Evolutionary conservation across 495 filamentous ascomycete genomes (phyloP).

Genomic region (Hyaloscypha hepaticicola): DNA sequence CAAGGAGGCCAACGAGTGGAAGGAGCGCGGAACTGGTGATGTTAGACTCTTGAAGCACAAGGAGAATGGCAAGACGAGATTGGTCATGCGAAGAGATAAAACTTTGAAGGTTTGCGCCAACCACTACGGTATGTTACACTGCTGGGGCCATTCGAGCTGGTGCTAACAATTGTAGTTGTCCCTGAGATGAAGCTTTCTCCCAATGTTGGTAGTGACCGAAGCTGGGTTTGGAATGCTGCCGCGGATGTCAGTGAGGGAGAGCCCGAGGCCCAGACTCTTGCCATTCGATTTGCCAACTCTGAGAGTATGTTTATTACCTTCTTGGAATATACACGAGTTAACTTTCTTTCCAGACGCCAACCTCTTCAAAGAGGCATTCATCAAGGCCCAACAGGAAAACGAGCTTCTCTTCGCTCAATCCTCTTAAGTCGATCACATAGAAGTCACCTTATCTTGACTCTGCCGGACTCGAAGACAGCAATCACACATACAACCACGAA

Average conservation of each 20-base stretch:
- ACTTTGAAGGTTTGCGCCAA: conserved; percentile 99
- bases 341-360: conserved; percentile 74
- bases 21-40: conserved; percentile 97
- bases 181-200: conserved; percentile 98
- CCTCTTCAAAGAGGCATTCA: conserved; percentile 95
- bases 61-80: conserved; percentile 95
- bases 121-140: conserved; percentile 82
- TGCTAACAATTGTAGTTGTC: conserved; percentile 51
- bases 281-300: conserved; percentile 96
- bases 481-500: conserved; percentile 20
- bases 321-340: conserved; percentile 17
- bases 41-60: conserved; percentile 96
- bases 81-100: conserved; percentile 99
- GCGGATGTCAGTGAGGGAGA: conserved; percentile 98
- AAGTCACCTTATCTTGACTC: conserved; percentile 3
- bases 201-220: conserved; percentile 95
- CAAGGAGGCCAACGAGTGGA: conserved; percentile 89
- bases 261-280: conserved; percentile 92
- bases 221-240: conserved; percentile 98
- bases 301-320: conserved; percentile 70
- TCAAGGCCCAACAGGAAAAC: conserved; percentile 97
- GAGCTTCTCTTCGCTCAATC: conserved; percentile 71
- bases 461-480: conserved; percentile 14
- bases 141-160: background rate
- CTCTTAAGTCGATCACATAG: conserved; percentile 24